phyloP scores from a whole-genome alignment of 2,329 filamentous ascomycete species.

The Penicillium oxalicum region DNA sequence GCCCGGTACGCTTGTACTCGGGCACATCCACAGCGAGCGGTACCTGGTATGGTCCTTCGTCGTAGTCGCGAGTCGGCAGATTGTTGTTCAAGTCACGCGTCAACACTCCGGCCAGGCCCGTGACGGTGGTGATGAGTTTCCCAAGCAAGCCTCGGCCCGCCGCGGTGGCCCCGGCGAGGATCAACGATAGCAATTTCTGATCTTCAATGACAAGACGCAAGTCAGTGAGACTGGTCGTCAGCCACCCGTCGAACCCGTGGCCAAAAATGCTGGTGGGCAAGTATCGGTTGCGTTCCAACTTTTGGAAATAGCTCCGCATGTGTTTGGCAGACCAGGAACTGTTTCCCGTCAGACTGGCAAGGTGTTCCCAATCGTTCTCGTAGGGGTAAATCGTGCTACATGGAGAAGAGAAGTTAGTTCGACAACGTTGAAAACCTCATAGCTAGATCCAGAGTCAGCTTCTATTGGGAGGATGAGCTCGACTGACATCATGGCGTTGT shows the following conservation, averaged over 20 bases:
- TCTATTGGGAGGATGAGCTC: background rate
- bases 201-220: slow-evolving; percentile 49
- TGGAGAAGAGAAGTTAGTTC: slow-evolving; percentile 12
- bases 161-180: slow-evolving; percentile 49
- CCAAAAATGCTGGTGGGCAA: slow-evolving; percentile 38
- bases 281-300: slow-evolving; percentile 51
- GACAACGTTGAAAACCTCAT: slow-evolving; percentile 32
- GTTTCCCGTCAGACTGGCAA: slow-evolving; percentile 54
- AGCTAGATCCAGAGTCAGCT: background rate
- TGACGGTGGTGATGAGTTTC: slow-evolving; percentile 37
- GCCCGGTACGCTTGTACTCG: slow-evolving; percentile 46
- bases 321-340: slow-evolving; percentile 50
- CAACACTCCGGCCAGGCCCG: slow-evolving; percentile 43
- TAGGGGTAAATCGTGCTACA: slow-evolving; percentile 48
- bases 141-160: slow-evolving; percentile 41
- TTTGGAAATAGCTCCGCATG: slow-evolving; percentile 52
- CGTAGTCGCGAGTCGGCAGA: slow-evolving; percentile 40
- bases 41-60: slow-evolving; percentile 52
- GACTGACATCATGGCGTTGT: slow-evolving; percentile 53
- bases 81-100: slow-evolving; percentile 49
- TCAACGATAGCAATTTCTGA: slow-evolving; percentile 48
- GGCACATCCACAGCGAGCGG: slow-evolving; percentile 50
- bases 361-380: slow-evolving; percentile 53
- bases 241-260: slow-evolving; percentile 56
- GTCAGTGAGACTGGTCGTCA: slow-evolving; percentile 47